Evolutionary conservation across 2,329 filamentous ascomycete species (phyloP).

Genomic region (Coleophoma cylindrospora): DNA sequence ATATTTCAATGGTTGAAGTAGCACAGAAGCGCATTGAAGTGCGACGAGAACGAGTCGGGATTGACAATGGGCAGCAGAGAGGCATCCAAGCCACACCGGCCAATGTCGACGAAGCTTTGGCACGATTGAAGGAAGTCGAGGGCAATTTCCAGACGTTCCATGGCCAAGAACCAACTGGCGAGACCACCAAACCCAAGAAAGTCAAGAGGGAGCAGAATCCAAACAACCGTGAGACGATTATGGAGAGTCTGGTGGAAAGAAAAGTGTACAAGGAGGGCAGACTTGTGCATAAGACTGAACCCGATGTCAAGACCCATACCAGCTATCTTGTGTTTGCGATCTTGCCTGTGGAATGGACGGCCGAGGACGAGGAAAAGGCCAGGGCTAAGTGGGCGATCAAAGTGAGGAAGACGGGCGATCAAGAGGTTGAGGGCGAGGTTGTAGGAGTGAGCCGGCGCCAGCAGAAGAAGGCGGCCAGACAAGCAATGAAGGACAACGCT

Average conservation of each 20-base stretch:
- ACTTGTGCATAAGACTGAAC: constrained; percentile 74
- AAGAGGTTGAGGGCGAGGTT: constrained; percentile 35
- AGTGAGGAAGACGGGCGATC: constrained; percentile 30
- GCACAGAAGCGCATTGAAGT: constrained; percentile 75
- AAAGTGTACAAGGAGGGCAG: constrained; percentile 72
- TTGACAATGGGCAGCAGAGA: constrained; percentile 54
- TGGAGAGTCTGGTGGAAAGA: constrained; percentile 28
- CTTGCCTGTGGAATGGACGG: constrained; percentile 80
- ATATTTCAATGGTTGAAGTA: constrained; percentile 92
- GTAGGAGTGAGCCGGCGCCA: constrained; percentile 15
- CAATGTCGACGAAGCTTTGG: constrained; percentile 74
- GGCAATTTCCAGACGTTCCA: constrained; percentile 63
- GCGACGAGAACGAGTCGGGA: constrained; percentile 72
- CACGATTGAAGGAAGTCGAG: constrained; percentile 69
- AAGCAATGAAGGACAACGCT: constrained; percentile 12
- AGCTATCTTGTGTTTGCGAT: constrained; percentile 95
- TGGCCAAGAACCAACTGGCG: constrained; percentile 16
- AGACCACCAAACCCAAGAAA: constrained; percentile 17
- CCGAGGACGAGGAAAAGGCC: constrained; percentile 70
- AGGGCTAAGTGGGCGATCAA: constrained; percentile 56
- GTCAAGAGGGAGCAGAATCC: constrained; percentile 23
- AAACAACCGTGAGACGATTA: constrained; percentile 25
- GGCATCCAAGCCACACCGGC: constrained; percentile 52
- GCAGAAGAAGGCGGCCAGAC: constrained; percentile 15
- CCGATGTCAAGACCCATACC: constrained; percentile 91